phyloP scores from a whole-genome alignment of 2,329 filamentous ascomycete species.

The Coniochaeta sp. region DNA sequence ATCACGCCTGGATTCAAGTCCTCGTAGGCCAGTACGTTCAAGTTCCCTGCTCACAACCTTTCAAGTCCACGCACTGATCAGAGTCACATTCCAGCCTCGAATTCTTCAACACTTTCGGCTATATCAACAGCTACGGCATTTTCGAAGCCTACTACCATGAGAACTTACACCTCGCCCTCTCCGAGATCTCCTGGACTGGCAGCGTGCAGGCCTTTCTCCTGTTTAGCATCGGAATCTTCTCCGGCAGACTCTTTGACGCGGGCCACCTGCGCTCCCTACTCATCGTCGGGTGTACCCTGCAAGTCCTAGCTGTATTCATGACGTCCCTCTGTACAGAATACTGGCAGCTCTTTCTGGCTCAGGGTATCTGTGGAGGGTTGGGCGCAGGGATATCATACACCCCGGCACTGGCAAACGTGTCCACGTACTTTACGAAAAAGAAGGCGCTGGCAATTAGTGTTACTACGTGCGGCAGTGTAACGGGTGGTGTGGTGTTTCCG shows the following conservation, averaged over 20 bases:
- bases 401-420: conserved; percentile 39
- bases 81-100: neutral
- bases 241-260: conserved; percentile 38
- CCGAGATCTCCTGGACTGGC: conserved; percentile 35
- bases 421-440: conserved; percentile 48
- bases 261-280: conserved; percentile 32
- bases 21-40: neutral
- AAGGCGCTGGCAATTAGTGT: conserved; percentile 50
- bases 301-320: conserved; percentile 35
- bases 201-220: conserved; percentile 39
- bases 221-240: conserved; percentile 34
- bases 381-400: conserved; percentile 45
- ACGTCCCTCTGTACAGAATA: conserved; percentile 32
- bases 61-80: neutral
- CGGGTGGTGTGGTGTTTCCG: conserved; percentile 55
- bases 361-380: conserved; percentile 43
- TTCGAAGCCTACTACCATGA: conserved; percentile 32
- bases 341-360: conserved; percentile 43
- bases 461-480: conserved; percentile 48
- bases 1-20: neutral
- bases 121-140: conserved; percentile 35
- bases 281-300: conserved; percentile 27
- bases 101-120: conserved; percentile 19
- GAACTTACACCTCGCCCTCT: conserved; percentile 17
- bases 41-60: neutral